Evolutionary conservation across 352 stramenopile species (phyloP).

Genomic region (Phytopythium aichiense): DNA sequence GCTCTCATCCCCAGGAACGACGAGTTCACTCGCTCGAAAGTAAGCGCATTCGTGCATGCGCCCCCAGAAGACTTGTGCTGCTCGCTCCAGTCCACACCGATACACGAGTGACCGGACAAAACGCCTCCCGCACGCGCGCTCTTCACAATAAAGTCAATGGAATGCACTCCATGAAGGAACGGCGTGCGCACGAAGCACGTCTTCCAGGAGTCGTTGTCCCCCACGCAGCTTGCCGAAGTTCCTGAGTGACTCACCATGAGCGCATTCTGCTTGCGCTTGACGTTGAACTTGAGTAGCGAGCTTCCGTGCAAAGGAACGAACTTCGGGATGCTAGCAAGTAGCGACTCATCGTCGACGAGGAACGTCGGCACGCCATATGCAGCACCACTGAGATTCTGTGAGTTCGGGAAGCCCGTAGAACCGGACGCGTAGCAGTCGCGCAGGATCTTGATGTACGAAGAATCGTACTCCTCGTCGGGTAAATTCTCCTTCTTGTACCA

Average conservation of each 20-base stretch:
- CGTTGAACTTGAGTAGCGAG: slow-evolving; percentile 55
- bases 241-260: slow-evolving; percentile 74
- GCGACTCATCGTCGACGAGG: slow-evolving; percentile 73
- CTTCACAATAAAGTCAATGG: slow-evolving; percentile 77
- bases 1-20: slow-evolving; percentile 44
- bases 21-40: slow-evolving; percentile 14
- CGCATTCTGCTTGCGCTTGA: slow-evolving; percentile 52
- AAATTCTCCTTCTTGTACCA: slow-evolving; percentile 90
- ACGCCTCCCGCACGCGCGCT: slow-evolving; percentile 55
- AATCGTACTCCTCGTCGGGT: slow-evolving; percentile 83
- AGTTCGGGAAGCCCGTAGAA: slow-evolving; percentile 79
- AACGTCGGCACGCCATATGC: slow-evolving; percentile 86
- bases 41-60: background rate
- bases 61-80: background rate
- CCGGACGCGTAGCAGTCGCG: slow-evolving; percentile 84
- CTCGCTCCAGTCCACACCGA: slow-evolving; percentile 62
- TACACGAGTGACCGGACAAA: slow-evolving; percentile 68
- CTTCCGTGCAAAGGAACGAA: slow-evolving; percentile 62
- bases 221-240: slow-evolving; percentile 51
- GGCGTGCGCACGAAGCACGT: slow-evolving; percentile 58
- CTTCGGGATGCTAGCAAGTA: slow-evolving; percentile 48
- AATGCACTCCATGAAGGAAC: slow-evolving; percentile 66
- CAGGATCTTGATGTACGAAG: slow-evolving; percentile 84
- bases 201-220: slow-evolving; percentile 52
- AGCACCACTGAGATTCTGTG: slow-evolving; percentile 80